These are phyloP conservation scores for Penicillium polonicum DNA, from an alignment of 2,329 filamentous ascomycete genomes.

Conservation along the genomic window DNA sequence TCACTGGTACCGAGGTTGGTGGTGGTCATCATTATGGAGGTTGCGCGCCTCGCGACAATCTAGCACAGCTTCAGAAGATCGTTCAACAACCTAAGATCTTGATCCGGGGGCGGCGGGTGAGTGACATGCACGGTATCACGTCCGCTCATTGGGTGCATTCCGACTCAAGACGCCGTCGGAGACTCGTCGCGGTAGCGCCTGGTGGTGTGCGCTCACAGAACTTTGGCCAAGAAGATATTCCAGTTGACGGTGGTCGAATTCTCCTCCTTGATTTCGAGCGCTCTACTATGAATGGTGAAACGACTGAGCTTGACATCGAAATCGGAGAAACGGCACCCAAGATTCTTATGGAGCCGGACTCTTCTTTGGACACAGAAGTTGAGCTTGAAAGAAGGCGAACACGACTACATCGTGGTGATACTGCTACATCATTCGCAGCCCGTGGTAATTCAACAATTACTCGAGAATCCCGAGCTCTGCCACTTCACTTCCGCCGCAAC, in stretches of 20 bases:
- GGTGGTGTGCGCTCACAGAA: constrained; percentile 62
- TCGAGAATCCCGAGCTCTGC: constrained; percentile 23
- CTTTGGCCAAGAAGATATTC: constrained; percentile 69
- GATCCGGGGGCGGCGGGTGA: constrained; percentile 64
- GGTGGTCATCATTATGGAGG: constrained; percentile 19
- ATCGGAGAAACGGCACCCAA: constrained; percentile 70
- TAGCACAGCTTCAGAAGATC: constrained; percentile 35
- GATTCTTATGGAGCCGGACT: constrained; percentile 68
- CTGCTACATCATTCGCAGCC: constrained; percentile 45
- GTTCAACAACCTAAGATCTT: constrained; percentile 62
- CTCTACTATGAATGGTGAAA: constrained; percentile 54
- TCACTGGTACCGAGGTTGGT: constrained; percentile 12
- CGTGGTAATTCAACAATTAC: constrained; percentile 17
- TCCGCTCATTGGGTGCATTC: constrained; percentile 70
- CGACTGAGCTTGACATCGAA: constrained; percentile 65
- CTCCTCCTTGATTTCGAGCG: constrained; percentile 74
- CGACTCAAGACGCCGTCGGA: constrained; percentile 43
- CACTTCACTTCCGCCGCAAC: constrained; percentile 22
- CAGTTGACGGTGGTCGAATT: constrained; percentile 75
- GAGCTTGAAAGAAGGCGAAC: constrained; percentile 75
- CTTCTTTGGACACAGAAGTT: constrained; percentile 74
- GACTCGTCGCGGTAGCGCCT: constrained; percentile 68
- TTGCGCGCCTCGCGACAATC: constrained; percentile 22
- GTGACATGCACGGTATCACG: constrained; percentile 64
- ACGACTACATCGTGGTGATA: constrained; percentile 58